phyloP scores from a whole-genome alignment of 345 rosid species.

The Rhodamnia argentea region DNA sequence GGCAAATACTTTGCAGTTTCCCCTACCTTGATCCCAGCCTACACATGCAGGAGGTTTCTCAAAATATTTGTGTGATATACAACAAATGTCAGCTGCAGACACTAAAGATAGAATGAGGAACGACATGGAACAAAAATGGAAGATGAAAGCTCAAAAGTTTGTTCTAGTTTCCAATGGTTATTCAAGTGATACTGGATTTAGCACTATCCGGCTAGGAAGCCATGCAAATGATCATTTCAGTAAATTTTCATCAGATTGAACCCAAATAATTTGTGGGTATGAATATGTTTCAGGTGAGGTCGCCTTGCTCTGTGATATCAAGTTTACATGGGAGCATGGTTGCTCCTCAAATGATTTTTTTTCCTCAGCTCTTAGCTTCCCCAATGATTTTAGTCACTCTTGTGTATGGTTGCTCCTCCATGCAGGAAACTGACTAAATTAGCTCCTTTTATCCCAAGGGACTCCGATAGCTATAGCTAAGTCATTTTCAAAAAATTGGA shows the following conservation, averaged over 20 bases:
- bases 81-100: not conserved
- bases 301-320: no score
- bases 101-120: not conserved
- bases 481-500: not conserved
- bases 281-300: no score
- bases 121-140: not conserved
- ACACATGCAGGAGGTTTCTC: no score
- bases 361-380: no score
- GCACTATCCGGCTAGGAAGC: not conserved
- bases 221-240: no score
- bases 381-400: no score
- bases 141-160: not conserved
- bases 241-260: no score
- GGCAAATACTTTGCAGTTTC: slow-evolving; percentile 41
- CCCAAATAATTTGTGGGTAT: no score
- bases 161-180: not conserved
- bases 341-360: no score
- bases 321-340: no score
- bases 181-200: not conserved
- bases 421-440: not conserved
- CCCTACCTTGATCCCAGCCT: slow-evolving; percentile 17
- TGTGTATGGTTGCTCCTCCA: not conserved
- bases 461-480: not conserved
- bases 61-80: no score
- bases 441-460: not conserved